Conservation (phyloP, 768 basidiomycete species). For the Galerina marginata region DNA sequence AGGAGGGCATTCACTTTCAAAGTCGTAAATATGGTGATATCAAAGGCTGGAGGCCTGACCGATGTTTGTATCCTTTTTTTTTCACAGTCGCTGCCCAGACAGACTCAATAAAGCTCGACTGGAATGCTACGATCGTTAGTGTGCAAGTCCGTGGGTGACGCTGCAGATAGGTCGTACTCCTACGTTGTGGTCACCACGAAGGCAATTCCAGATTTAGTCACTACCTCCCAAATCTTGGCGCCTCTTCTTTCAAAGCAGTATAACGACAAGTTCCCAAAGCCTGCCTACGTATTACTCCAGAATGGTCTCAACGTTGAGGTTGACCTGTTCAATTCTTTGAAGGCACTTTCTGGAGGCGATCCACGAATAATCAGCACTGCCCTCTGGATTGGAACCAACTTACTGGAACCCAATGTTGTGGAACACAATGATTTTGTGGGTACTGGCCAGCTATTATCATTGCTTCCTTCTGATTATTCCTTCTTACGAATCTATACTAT, state of each 20-base stretch:
- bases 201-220: slow-evolving; percentile 67
- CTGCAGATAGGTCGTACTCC: slow-evolving; percentile 63
- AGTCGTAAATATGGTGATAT: slow-evolving; percentile 66
- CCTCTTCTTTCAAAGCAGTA: slow-evolving; percentile 59
- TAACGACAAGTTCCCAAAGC: slow-evolving; percentile 50
- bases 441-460: not conserved
- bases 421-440: slow-evolving; percentile 59
- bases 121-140: slow-evolving; percentile 55
- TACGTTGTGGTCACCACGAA: slow-evolving; percentile 76
- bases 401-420: slow-evolving; percentile 50
- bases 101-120: not conserved
- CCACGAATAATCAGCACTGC: slow-evolving; percentile 62
- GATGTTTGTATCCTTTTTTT: slow-evolving; percentile 46
- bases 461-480: not conserved
- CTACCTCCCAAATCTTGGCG: slow-evolving; percentile 59
- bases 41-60: slow-evolving; percentile 64
- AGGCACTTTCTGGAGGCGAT: slow-evolving; percentile 41
- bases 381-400: slow-evolving; percentile 59
- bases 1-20: slow-evolving; percentile 57
- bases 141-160: slow-evolving; percentile 60
- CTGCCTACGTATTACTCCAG: slow-evolving; percentile 67
- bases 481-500: not conserved
- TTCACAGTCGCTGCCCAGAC: not conserved
- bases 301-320: slow-evolving; percentile 77
- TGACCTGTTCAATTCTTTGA: slow-evolving; percentile 62